Evolutionary conservation across 768 basidiomycete genomes (phyloP).

Genomic region (Serendipita sp.): DNA sequence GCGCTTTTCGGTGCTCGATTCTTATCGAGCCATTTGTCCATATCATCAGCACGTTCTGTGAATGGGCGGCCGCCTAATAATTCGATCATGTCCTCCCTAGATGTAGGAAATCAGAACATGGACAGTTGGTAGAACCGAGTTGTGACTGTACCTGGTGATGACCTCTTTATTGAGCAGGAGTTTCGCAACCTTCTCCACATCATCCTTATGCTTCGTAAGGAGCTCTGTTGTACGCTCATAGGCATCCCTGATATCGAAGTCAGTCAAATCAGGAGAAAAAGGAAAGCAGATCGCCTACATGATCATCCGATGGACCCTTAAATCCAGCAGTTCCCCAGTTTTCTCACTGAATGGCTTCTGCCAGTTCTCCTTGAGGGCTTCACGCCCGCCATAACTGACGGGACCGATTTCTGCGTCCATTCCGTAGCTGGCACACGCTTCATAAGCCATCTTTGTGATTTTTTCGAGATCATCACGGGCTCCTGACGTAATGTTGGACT

Average conservation of each 20-base stretch:
- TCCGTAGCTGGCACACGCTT: constrained; percentile 88
- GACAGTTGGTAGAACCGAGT: not conserved
- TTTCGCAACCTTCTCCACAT: constrained; percentile 88
- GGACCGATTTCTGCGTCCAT: constrained; percentile 94
- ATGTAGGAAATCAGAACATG: not conserved
- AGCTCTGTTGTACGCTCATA: constrained; percentile 72
- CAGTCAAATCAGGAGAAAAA: not conserved
- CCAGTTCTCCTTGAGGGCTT: constrained; percentile 72
- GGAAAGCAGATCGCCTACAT: constrained; percentile 24
- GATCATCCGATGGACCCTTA: constrained; percentile 91
- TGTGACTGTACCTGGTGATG: constrained; percentile 56
- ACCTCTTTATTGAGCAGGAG: constrained; percentile 89
- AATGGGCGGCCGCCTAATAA: constrained; percentile 75
- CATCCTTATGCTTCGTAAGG: constrained; percentile 60
- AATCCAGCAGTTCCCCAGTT: constrained; percentile 85
- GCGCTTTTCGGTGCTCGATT: constrained; percentile 19
- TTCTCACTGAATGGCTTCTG: constrained; percentile 98
- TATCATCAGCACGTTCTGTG: constrained; percentile 62
- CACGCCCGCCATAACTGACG: constrained; percentile 84
- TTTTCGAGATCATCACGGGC: constrained; percentile 98
- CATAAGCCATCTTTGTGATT: constrained; percentile 95
- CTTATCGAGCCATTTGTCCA: constrained; percentile 95
- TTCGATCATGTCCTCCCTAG: constrained; percentile 73
- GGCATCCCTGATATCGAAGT: constrained; percentile 33
- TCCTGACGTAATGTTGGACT: constrained; percentile 85